A percentile compares a stretch with the other conserved stretches of the same genome.
Evolutionary conservation across 805 yeast species (phyloP).

Genomic region (Candida dajiaensis): DNA sequence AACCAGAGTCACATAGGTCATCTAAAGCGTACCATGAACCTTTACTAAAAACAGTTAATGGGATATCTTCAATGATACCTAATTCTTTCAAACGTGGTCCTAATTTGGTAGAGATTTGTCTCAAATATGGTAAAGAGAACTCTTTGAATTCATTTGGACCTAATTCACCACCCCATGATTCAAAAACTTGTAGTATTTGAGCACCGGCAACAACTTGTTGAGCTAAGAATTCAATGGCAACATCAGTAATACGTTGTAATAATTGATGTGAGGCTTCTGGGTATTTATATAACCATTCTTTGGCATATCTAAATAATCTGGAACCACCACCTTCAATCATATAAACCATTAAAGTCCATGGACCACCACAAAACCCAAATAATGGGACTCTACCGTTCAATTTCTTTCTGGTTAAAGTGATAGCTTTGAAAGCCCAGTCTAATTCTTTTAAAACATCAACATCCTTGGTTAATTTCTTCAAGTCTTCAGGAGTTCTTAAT

Average conservation of each 20-base stretch:
- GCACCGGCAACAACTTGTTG: constrained; percentile 97
- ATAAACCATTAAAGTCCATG: constrained; percentile 94
- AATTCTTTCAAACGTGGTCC: constrained; percentile 66
- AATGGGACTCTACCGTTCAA: constrained; percentile 89
- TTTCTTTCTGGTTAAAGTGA: constrained; percentile 81
- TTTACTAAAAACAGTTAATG: constrained; percentile 87
- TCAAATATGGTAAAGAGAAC: constrained; percentile 84
- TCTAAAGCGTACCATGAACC: constrained; percentile 97
- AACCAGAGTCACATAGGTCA: constrained; percentile 73
- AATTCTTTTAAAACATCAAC: constrained; percentile 73
- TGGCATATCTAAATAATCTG: constrained; percentile 82
- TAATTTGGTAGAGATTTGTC: constrained; percentile 63
- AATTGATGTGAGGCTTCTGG: constrained; percentile 67
- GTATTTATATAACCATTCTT: constrained; percentile 84
- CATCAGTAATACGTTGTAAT: constrained; percentile 74
- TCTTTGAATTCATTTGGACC: constrained; percentile 85
- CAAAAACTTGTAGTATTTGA: constrained; percentile 94
- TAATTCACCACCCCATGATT: constrained; percentile 96
- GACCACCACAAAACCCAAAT: constrained; percentile 95
- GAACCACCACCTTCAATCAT: constrained; percentile 98
- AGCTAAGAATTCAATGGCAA: constrained; percentile 87
- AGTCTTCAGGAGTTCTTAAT: constrained; percentile 65
- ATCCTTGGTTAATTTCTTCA: constrained; percentile 49
- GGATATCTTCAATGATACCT: constrained; percentile 67
- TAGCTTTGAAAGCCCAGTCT: constrained; percentile 94